phyloP scores from a whole-genome alignment of 371 early-diverging fungal genomes.

The Lichtheimia hyalospora region DNA sequence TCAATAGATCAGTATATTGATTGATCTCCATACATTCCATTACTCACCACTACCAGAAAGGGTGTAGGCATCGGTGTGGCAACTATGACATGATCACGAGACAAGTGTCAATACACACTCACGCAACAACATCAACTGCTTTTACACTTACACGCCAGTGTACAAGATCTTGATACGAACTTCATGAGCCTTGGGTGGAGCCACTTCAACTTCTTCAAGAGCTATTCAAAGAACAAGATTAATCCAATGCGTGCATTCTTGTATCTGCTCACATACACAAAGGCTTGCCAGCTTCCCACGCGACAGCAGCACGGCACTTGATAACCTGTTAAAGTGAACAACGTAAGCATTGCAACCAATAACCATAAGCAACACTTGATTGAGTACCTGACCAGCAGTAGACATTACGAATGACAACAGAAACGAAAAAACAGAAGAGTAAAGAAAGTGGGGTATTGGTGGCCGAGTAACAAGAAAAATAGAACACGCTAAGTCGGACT shows the following conservation, averaged over 20 bases:
- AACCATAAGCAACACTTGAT: not conserved
- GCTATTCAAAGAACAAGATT: slow-evolving; percentile 42
- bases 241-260: not conserved
- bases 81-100: slow-evolving; percentile 34
- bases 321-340: slow-evolving; percentile 52
- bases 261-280: slow-evolving; percentile 59
- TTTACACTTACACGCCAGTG: slow-evolving; percentile 75
- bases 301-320: slow-evolving; percentile 94
- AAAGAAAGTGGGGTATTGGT: no score
- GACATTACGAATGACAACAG: slow-evolving; percentile 14
- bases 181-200: slow-evolving; percentile 93
- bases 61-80: slow-evolving; percentile 95
- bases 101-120: not conserved
- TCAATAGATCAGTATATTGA: not conserved
- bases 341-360: not conserved
- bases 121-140: not conserved
- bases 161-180: slow-evolving; percentile 91
- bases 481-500: no score
- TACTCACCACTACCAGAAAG: slow-evolving; percentile 79
- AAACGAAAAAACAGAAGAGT: slow-evolving; percentile 3
- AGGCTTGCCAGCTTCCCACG: slow-evolving; percentile 92
- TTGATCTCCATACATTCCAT: not conserved
- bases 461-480: no score
- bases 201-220: slow-evolving; percentile 91
- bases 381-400: slow-evolving; percentile 34